A percentile compares a stretch with the other conserved stretches of the same genome.
Conservation (phyloP, 129 eudicot species). For the Ambrosia artemisiifolia region DNA sequence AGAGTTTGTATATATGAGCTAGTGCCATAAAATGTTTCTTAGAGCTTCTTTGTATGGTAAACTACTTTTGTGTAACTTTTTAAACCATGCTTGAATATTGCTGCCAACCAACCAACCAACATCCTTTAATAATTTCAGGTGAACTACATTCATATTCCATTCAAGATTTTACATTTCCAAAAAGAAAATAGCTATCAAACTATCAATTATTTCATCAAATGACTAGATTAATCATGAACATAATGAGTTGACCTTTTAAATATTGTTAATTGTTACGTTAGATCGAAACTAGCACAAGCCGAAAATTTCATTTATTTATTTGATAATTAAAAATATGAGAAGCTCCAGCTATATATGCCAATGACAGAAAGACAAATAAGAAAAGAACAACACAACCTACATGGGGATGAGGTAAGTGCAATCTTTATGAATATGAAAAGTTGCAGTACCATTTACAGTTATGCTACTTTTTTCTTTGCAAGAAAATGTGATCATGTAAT, state of each 20-base stretch:
- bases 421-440: constrained; percentile 23
- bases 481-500: background rate
- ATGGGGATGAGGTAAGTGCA: constrained; percentile 30
- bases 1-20: background rate
- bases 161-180: background rate
- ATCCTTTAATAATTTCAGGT: constrained; percentile 20
- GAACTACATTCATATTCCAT: constrained; percentile 10
- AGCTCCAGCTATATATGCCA: constrained; percentile 25
- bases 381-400: constrained; percentile 18
- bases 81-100: constrained; percentile 20
- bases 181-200: constrained; percentile 1
- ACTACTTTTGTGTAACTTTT: constrained; percentile 19
- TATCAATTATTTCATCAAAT: constrained; percentile 6
- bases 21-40: constrained; percentile 1
- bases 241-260: constrained; percentile 7
- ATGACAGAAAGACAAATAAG: constrained; percentile 25
- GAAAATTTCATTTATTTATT: background rate
- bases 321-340: constrained; percentile 14
- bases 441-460: constrained; percentile 23
- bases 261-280: background rate
- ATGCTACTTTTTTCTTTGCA: constrained; percentile 8
- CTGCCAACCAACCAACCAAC: constrained; percentile 17
- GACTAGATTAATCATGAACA: background rate
- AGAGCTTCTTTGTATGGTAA: constrained; percentile 11
- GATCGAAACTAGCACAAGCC: too few species aligned